Conservation (phyloP, 1,139 yeast genomes). For the Trichomonascaceae sp. region DNA sequence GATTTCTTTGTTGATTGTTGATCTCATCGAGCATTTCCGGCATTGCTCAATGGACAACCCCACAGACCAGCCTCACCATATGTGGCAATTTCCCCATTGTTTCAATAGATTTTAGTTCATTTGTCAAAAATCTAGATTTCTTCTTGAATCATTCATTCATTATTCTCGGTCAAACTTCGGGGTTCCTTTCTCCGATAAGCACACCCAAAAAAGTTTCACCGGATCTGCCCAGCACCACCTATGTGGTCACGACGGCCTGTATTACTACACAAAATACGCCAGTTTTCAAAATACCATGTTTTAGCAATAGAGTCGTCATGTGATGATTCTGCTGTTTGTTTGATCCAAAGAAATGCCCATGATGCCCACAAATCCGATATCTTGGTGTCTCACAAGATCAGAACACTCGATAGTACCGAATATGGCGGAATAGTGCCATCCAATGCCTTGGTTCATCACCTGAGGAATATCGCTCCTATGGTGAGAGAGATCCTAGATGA, state of each 20-base stretch:
- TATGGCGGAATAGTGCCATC: conserved; percentile 89
- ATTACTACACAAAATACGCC: not conserved
- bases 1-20: no score
- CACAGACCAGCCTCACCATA: no score
- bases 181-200: no score
- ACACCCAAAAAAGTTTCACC: not conserved
- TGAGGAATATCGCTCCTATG: conserved; percentile 44
- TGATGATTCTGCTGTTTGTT: conserved; percentile 88
- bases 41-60: no score
- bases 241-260: not conserved
- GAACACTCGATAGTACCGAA: conserved; percentile 57
- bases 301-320: conserved; percentile 90
- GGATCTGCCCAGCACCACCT: not conserved
- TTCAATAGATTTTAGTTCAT: no score
- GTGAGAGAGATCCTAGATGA: conserved; percentile 36
- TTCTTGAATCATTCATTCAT: no score
- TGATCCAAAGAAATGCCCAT: conserved; percentile 55
- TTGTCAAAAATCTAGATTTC: no score
- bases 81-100: no score
- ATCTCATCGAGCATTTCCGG: no score
- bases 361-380: conserved; percentile 37
- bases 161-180: no score
- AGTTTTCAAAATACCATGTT: conserved; percentile 47
- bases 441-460: conserved; percentile 77
- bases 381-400: conserved; percentile 42